These are phyloP conservation scores for Taxillus chinensis DNA, from an alignment of 164 flowering plant species.

Conservation along the genomic window DNA sequence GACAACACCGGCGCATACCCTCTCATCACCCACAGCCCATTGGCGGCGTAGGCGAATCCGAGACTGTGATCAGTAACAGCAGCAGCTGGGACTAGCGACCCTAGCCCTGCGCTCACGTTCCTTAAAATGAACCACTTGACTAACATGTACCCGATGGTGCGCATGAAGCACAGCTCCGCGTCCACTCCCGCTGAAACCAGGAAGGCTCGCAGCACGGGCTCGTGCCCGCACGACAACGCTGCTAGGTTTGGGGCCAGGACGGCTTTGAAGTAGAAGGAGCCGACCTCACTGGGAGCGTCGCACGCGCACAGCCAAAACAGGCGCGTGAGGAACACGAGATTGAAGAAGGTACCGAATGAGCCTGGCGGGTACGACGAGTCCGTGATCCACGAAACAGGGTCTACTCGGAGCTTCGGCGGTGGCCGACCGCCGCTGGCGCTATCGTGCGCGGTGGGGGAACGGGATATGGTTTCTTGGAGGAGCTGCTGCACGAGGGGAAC, in stretches of 20 bases:
- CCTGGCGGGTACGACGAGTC: conserved; percentile 59
- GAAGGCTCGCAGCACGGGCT: conserved; percentile 38
- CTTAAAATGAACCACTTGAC: conserved; percentile 54
- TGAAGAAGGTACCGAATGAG: conserved; percentile 57
- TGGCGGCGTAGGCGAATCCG: conserved; percentile 54
- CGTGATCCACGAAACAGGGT: conserved; percentile 46
- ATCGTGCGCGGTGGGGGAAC: conserved; percentile 42
- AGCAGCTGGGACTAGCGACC: conserved; percentile 15
- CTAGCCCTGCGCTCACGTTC: conserved; percentile 39
- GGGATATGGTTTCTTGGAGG: conserved; percentile 55
- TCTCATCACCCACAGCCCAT: conserved; percentile 66
- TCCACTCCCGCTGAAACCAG: conserved; percentile 60
- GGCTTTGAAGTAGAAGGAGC: conserved; percentile 52
- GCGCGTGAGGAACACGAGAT: conserved; percentile 56
- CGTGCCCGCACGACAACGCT: conserved; percentile 24
- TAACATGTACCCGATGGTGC: conserved; percentile 62
- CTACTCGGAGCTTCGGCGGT: conserved; percentile 42
- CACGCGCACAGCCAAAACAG: conserved; percentile 74
- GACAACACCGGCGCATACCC: conserved; percentile 52
- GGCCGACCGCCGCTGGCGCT: conserved; percentile 42
- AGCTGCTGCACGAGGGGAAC: conserved; percentile 72
- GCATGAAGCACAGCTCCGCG: conserved; percentile 64
- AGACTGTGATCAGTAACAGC: conserved; percentile 3
- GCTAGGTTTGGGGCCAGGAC: conserved; percentile 42
- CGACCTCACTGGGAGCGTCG: conserved; percentile 64